These are phyloP conservation scores for Linnemannia hyalina DNA, from an alignment of 192 early-diverging fungal genomes.

Conservation along the genomic window DNA sequence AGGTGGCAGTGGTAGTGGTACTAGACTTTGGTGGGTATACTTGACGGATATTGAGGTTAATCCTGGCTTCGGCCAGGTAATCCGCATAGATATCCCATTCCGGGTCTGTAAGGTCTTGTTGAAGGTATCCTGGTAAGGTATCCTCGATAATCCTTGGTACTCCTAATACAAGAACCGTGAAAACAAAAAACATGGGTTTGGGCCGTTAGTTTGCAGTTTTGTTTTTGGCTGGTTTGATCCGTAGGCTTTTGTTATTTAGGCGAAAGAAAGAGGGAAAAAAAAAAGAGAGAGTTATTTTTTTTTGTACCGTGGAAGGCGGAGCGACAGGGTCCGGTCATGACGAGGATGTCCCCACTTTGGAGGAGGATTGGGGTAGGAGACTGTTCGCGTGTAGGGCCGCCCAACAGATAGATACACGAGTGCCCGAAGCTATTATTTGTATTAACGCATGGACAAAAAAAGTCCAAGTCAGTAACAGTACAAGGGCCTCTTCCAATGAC, in stretches of 20 bases:
- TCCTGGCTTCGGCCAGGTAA: slow-evolving; percentile 78
- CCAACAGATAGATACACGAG: slow-evolving; percentile 86
- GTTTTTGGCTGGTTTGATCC: too few species aligned
- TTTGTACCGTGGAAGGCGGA: slow-evolving; percentile 85
- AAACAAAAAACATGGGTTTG: background rate
- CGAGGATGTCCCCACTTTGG: slow-evolving; percentile 87
- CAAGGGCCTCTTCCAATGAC: too few species aligned
- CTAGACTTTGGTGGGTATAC: slow-evolving; percentile 60
- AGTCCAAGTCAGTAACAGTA: background rate
- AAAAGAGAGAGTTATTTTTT: background rate
- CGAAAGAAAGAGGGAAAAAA: background rate
- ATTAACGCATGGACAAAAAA: background rate
- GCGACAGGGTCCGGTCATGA: slow-evolving; percentile 87
- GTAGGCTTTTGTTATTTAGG: background rate
- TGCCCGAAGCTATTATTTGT: slow-evolving; percentile 70
- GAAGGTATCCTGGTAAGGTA: slow-evolving; percentile 77
- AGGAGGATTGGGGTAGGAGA: slow-evolving; percentile 80
- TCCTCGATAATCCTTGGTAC: slow-evolving; percentile 84
- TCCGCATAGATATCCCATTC: slow-evolving; percentile 77
- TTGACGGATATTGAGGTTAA: slow-evolving; percentile 96
- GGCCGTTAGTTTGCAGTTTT: too few species aligned
- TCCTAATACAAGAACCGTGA: slow-evolving; percentile 35
- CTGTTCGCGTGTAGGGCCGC: slow-evolving; percentile 78
- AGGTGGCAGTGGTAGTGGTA: background rate
- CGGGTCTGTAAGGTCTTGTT: slow-evolving; percentile 57